phyloP scores from a whole-genome alignment of 1,284 basidiomycete genomes.

The Cryptococcus amylolentus region DNA sequence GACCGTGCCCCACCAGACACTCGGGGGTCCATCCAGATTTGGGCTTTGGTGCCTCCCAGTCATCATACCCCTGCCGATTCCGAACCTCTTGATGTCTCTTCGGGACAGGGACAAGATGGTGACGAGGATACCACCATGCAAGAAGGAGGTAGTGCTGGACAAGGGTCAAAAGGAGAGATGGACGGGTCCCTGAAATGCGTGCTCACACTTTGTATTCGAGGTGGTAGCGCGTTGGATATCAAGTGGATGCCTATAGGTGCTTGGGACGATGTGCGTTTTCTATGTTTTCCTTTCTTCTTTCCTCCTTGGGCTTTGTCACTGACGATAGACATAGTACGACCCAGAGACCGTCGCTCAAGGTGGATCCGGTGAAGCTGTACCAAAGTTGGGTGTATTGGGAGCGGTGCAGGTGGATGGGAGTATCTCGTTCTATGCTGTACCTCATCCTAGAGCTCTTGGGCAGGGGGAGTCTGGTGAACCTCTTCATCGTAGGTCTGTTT shows the following conservation, averaged over 20 bases:
- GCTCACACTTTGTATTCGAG: slow-evolving; percentile 62
- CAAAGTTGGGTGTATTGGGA: slow-evolving; percentile 74
- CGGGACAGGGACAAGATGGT: background rate
- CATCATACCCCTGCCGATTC: background rate
- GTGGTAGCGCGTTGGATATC: slow-evolving; percentile 68
- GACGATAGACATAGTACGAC: slow-evolving; percentile 12
- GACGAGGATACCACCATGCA: slow-evolving; percentile 9
- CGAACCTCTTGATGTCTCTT: background rate
- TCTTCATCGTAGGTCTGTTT: slow-evolving; percentile 27
- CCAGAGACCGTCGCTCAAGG: background rate
- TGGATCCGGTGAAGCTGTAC: slow-evolving; percentile 28
- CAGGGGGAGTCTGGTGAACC: slow-evolving; percentile 17
- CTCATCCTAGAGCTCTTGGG: slow-evolving; percentile 57
- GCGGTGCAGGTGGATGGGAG: slow-evolving; percentile 81
- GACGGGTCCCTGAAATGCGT: slow-evolving; percentile 29
- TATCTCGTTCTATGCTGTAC: slow-evolving; percentile 68
- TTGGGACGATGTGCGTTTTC: slow-evolving; percentile 56
- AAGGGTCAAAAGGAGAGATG: too few relatives aligned
- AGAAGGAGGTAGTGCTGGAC: background rate
- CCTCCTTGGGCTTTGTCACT: background rate
- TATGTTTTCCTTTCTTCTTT: background rate
- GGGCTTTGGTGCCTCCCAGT: slow-evolving; percentile 27
- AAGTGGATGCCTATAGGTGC: slow-evolving; percentile 86
- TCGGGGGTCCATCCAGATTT: slow-evolving; percentile 47
- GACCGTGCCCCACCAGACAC: slow-evolving; percentile 19